Evolutionary conservation across 2,329 filamentous ascomycete genomes (phyloP), one percentile per base, ranked within the genome.

Genomic region (Cladophialophora carrionii): DNA sequence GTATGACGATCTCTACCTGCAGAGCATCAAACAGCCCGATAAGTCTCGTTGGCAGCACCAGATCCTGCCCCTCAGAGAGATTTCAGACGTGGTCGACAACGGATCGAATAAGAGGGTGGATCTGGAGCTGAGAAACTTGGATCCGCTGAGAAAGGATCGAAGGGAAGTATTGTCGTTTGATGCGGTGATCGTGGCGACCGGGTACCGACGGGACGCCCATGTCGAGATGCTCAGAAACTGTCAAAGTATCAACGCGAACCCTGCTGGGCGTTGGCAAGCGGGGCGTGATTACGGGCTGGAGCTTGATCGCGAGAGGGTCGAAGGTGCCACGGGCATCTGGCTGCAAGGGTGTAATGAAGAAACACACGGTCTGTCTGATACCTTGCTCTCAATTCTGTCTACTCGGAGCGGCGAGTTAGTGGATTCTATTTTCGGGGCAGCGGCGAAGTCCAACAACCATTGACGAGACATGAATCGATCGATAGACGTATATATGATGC

Each of bases 341-440:
- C 82, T 98, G 72, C 95, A 98, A 77, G 94, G 94, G 34, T 97
- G 93, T 80, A 96, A 92, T 76, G 93, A 98, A 81, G 87, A 84
- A 67, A 96, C 92, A 37, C 94, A 98, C 77, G 94, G 94, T 65
- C 79, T 96, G 78, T 92, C 90, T 75, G 90, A 96, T 77, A 91
- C 89, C 54, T 83, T 96, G 59, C 83, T 96, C 59, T 94, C 90
- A 1, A 89, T 95, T 67, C 81, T 95, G 68, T 87, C 90, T 6
- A 87, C 88, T 29, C 82, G 91, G 61, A 89, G 90, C 37, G 90
- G 90, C 29, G 90, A 95, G 78, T 87, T 95, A 74, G 89, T 94
- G 20, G 78, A 88, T 66, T 89, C 87, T 41, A 88, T 95, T 66
- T 95, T 95, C 76, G 84, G 81, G 9, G 46, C 24, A 34, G 52